These are phyloP conservation scores for Crassisporium funariophilum DNA, from an alignment of 768 basidiomycete genomes.

Conservation along the genomic window DNA sequence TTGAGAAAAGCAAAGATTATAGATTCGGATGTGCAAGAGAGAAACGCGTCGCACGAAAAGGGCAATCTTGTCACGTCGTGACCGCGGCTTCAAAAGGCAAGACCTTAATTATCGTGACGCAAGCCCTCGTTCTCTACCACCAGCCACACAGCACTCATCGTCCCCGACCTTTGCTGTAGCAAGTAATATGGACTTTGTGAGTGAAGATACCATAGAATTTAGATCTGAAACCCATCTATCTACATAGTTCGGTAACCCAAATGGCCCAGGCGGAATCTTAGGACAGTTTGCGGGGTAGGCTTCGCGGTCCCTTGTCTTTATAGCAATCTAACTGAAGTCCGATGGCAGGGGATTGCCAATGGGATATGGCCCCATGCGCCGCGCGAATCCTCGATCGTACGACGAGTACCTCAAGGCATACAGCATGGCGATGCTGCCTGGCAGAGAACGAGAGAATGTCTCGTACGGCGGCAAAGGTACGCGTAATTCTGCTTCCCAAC, in stretches of 20 bases:
- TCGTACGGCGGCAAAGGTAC: conserved; percentile 97
- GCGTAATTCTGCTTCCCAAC: conserved; percentile 23
- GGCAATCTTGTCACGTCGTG: conserved; percentile 37
- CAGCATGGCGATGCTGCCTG: conserved; percentile 91
- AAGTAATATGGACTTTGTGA: conserved; percentile 46
- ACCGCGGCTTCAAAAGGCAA: conserved; percentile 21
- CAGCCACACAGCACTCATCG: conserved; percentile 11
- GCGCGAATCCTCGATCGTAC: conserved; percentile 72
- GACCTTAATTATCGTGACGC: conserved; percentile 20
- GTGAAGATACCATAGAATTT: conserved; percentile 16
- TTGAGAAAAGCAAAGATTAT: conserved; percentile 21
- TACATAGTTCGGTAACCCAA: conserved; percentile 42
- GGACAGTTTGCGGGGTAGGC: conserved; percentile 70
- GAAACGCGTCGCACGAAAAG: conserved; percentile 34
- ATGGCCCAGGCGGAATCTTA: conserved; percentile 63
- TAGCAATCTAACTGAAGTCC: conserved; percentile 12
- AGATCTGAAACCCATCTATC: conserved; percentile 1
- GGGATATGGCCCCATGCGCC: conserved; percentile 48
- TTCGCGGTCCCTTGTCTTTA: conserved; percentile 8
- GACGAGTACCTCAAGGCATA: conserved; percentile 95
- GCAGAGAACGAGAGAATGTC: conserved; percentile 84
- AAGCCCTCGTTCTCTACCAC: conserved; percentile 8
- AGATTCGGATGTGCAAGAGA: conserved; percentile 12
- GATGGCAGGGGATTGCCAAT: conserved; percentile 52
- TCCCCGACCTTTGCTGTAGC: background rate